These are phyloP conservation scores for Limnomonas spitsbergensis DNA, from an alignment of 139 green algal species.

Conservation along the genomic window DNA sequence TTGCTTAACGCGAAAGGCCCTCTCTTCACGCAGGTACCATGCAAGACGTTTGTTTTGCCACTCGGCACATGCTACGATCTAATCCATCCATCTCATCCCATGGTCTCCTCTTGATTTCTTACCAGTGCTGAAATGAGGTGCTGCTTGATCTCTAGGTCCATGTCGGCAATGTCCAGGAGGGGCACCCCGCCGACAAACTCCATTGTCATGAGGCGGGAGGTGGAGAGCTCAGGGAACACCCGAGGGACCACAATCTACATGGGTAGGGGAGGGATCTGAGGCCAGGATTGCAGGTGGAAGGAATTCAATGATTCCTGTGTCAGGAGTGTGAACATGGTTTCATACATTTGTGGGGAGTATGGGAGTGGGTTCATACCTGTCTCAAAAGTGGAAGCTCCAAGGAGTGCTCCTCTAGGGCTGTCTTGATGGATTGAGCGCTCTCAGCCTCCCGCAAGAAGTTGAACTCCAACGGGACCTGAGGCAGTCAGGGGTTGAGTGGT, in stretches of 20 bases:
- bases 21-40: too few relatives aligned
- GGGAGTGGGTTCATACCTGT: neutral
- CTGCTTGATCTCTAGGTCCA: constrained; percentile 17
- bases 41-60: too few relatives aligned
- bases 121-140: constrained; percentile 22
- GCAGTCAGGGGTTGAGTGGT: neutral
- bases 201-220: constrained; percentile 1
- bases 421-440: constrained; percentile 3
- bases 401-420: neutral
- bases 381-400: neutral
- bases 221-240: constrained; percentile 1
- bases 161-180: constrained; percentile 31
- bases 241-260: constrained; percentile 12
- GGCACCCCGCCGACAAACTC: constrained; percentile 24
- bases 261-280: too few relatives aligned
- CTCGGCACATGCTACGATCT: too few relatives aligned
- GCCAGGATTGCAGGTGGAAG: too few relatives aligned
- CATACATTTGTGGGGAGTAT: too few relatives aligned
- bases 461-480: constrained; percentile 47
- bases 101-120: too few relatives aligned
- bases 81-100: too few relatives aligned
- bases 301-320: too few relatives aligned
- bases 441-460: constrained; percentile 42
- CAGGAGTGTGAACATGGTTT: too few relatives aligned
- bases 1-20: too few relatives aligned